Conservation (phyloP, 768 basidiomycete genomes). For the Boletus reticuloceps region DNA sequence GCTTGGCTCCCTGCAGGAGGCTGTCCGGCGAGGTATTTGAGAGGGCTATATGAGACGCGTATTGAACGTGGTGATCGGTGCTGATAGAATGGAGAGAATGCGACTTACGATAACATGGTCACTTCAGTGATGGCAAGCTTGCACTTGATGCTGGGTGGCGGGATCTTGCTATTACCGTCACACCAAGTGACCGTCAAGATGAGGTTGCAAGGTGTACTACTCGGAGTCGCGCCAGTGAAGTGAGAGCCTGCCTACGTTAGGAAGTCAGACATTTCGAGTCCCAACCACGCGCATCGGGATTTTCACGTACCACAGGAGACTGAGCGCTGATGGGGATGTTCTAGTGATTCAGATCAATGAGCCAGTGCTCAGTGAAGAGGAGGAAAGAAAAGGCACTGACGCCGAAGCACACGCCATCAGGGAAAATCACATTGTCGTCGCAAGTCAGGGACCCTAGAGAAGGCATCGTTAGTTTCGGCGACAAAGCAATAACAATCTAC, state of each 20-base stretch:
- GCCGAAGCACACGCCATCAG: neutral
- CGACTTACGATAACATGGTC: neutral
- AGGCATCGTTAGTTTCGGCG: neutral
- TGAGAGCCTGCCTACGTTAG: neutral
- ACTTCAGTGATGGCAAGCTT: neutral
- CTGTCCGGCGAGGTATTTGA: neutral
- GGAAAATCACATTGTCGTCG: slow-evolving; percentile 3
- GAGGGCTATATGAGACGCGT: neutral
- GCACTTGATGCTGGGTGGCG: neutral
- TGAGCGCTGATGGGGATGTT: no score
- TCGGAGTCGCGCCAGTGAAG: neutral
- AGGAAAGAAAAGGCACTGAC: neutral
- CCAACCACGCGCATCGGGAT: neutral
- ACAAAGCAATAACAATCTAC: neutral
- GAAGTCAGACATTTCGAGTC: neutral
- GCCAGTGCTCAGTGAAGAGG: neutral
- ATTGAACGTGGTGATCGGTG: no score
- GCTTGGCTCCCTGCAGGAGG: neutral
- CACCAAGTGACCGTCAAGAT: neutral
- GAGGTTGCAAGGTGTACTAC: neutral
- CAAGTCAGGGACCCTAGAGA: slow-evolving; percentile 3
- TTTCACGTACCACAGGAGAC: neutral
- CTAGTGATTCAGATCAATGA: neutral
- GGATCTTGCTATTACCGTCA: neutral
- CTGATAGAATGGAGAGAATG: no score